These are phyloP conservation scores for Bathelium albidoporum DNA, from an alignment of 495 filamentous ascomycete genomes.

Conservation along the genomic window DNA sequence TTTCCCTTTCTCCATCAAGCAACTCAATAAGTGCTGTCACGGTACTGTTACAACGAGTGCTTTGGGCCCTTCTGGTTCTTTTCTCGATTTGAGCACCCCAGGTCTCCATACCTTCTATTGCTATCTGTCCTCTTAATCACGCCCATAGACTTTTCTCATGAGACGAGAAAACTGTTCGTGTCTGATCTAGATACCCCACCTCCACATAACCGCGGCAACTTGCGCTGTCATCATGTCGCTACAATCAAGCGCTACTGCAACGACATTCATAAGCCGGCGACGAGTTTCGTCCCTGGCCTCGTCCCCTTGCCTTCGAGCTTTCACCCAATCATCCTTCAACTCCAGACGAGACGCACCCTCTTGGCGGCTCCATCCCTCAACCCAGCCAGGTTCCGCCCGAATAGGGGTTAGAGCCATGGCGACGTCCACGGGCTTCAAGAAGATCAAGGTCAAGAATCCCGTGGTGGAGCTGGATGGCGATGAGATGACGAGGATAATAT, in stretches of 20 bases:
- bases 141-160: neutral
- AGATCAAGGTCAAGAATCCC: slow-evolving; percentile 97
- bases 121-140: neutral
- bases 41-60: neutral
- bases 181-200: neutral
- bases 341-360: neutral
- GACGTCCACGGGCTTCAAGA: slow-evolving; percentile 30
- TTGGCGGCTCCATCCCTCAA: neutral
- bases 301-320: neutral
- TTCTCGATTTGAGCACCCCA: neutral
- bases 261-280: neutral
- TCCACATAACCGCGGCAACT: neutral
- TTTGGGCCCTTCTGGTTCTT: neutral
- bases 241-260: neutral
- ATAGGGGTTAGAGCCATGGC: neutral
- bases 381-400: neutral
- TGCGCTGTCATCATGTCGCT: neutral
- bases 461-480: slow-evolving; percentile 92
- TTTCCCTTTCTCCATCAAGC: slow-evolving; percentile 1
- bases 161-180: neutral
- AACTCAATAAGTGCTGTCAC: neutral
- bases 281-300: neutral
- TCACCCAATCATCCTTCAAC: neutral
- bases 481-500: slow-evolving; percentile 99
- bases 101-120: neutral